A percentile compares a stretch with the other conserved stretches of the same genome.
Evolutionary conservation across 2,329 filamentous ascomycete species (phyloP).

Genomic region (Arthroderma sp.): DNA sequence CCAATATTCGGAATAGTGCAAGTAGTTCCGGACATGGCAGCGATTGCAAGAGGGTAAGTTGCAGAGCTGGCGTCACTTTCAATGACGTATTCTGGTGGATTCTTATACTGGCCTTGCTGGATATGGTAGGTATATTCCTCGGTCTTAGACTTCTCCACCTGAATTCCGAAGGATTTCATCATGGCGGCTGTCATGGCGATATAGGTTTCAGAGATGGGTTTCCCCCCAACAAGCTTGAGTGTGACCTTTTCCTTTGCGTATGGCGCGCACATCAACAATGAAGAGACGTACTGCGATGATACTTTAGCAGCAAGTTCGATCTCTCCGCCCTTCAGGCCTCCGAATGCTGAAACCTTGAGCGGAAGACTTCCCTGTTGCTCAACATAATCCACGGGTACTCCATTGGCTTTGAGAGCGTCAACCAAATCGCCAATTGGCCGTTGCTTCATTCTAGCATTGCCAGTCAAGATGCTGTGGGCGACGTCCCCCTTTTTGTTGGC

Average conservation of each 20-base stretch:
- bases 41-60: slow-evolving; percentile 87
- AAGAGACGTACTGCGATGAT: slow-evolving; percentile 98
- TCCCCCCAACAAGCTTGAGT: slow-evolving; percentile 80
- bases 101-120: slow-evolving; percentile 69
- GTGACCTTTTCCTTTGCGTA: slow-evolving; percentile 93
- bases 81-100: slow-evolving; percentile 74
- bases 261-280: slow-evolving; percentile 88
- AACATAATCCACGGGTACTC: slow-evolving; percentile 74
- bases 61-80: slow-evolving; percentile 97
- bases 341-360: slow-evolving; percentile 66
- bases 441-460: slow-evolving; percentile 92
- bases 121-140: slow-evolving; percentile 92
- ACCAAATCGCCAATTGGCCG: slow-evolving; percentile 88
- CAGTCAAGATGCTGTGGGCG: slow-evolving; percentile 68
- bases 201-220: slow-evolving; percentile 91
- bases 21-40: slow-evolving; percentile 87
- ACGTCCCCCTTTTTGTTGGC: slow-evolving; percentile 49
- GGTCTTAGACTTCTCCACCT: slow-evolving; percentile 60
- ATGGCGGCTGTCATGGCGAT: slow-evolving; percentile 98
- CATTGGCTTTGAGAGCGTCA: slow-evolving; percentile 75
- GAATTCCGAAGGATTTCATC: slow-evolving; percentile 86
- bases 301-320: slow-evolving; percentile 91
- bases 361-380: slow-evolving; percentile 76
- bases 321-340: slow-evolving; percentile 70
- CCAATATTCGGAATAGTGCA: slow-evolving; percentile 97